These are phyloP conservation scores for Mediolabrus comicus DNA, from an alignment of 108 stramenopile genomes.

Conservation along the genomic window DNA sequence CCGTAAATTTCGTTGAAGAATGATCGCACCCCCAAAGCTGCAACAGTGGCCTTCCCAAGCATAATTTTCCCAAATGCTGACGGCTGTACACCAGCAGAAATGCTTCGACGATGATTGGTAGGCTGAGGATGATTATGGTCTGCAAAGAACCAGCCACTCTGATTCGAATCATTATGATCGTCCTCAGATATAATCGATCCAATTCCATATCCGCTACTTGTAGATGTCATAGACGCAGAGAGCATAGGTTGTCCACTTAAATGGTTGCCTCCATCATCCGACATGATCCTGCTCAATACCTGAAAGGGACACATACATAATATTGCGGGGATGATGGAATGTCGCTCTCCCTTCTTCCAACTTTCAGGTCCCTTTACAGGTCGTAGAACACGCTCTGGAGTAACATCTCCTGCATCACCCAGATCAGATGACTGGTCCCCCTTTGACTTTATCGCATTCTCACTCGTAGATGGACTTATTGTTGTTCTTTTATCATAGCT, in stretches of 20 bases:
- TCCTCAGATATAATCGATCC: conserved; percentile 34
- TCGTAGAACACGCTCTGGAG: conserved; percentile 52
- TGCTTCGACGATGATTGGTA: conserved; percentile 3
- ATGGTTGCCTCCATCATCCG: conserved; percentile 14
- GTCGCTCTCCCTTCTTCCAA: conserved; percentile 65
- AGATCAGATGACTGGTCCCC: conserved; percentile 7
- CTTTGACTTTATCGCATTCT: neutral
- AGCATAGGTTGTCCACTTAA: neutral
- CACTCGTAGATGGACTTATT: conserved; percentile 30
- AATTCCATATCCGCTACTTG: conserved; percentile 25
- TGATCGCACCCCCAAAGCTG: conserved; percentile 47
- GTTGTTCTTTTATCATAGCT: conserved; percentile 30
- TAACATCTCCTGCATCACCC: conserved; percentile 15
- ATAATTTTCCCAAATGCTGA: conserved; percentile 51
- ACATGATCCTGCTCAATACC: conserved; percentile 52
- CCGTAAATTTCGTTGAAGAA: conserved; percentile 45
- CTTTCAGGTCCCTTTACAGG: conserved; percentile 63
- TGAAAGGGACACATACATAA: conserved; percentile 64
- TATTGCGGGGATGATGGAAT: conserved; percentile 73
- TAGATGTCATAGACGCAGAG: too few relatives aligned
- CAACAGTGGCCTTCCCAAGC: conserved; percentile 65
- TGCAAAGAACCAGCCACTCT: conserved; percentile 43
- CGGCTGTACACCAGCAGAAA: conserved; percentile 7
- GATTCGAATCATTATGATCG: conserved; percentile 8
- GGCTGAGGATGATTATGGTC: conserved; percentile 38